Evolutionary conservation across 78 protist species (phyloP).

Genomic region (Dictyostelium firmibasis): DNA sequence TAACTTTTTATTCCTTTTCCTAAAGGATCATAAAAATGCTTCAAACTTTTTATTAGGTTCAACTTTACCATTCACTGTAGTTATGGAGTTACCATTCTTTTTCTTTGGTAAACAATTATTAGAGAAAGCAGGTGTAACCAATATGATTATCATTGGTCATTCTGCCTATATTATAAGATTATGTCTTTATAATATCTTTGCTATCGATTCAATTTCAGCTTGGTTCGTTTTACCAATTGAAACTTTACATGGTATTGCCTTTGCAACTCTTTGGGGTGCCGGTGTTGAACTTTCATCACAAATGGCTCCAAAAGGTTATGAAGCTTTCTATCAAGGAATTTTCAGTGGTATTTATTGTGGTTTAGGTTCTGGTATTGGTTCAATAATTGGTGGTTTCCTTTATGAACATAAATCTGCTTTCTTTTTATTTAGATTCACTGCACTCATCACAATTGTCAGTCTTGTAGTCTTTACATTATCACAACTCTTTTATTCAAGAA

Average conservation of each 20-base stretch:
- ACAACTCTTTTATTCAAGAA: background rate
- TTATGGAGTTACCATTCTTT: conserved; percentile 13
- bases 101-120: conserved; percentile 3
- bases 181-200: background rate
- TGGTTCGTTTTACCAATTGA: conserved; percentile 63
- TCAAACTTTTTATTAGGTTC: background rate
- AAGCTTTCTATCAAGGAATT: conserved; percentile 20
- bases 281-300: background rate
- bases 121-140: background rate
- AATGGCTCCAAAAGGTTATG: conserved; percentile 11
- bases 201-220: background rate
- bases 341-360: background rate
- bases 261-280: conserved; percentile 49
- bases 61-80: background rate
- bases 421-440: background rate
- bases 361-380: conserved; percentile 10
- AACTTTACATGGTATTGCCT: conserved; percentile 50
- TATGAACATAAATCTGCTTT: conserved; percentile 1
- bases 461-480: background rate
- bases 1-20: conserved; percentile 10
- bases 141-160: conserved; percentile 27
- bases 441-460: background rate
- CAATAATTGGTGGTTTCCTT: conserved; percentile 11
- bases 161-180: background rate
- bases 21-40: background rate